Conservation (phyloP, 768 basidiomycete genomes). For the Kwoniella europaea region DNA sequence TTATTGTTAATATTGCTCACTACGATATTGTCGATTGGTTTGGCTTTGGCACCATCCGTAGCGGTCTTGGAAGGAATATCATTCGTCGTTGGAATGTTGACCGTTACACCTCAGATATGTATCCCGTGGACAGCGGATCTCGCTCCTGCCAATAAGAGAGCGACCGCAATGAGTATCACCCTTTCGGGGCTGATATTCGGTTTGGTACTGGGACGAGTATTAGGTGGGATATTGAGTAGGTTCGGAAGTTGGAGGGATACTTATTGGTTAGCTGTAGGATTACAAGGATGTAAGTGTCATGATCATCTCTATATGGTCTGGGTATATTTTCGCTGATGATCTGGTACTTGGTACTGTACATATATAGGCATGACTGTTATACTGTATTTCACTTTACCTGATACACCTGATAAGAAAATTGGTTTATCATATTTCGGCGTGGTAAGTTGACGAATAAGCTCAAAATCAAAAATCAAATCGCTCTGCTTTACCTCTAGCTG, state of each 20-base stretch:
- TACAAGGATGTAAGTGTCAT: conserved; percentile 62
- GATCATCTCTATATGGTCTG: too few species aligned
- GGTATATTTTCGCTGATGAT: neutral
- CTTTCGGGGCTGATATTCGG: conserved; percentile 53
- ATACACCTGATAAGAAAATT: conserved; percentile 73
- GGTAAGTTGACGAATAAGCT: conserved; percentile 27
- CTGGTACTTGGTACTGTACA: neutral
- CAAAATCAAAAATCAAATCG: neutral
- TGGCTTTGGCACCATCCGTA: conserved; percentile 68
- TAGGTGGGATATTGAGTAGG: conserved; percentile 67
- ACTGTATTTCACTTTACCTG: conserved; percentile 73
- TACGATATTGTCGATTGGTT: conserved; percentile 70
- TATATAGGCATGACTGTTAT: conserved; percentile 54
- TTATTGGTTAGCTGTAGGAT: conserved; percentile 76
- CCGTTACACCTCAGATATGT: conserved; percentile 65
- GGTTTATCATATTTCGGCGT: conserved; percentile 69
- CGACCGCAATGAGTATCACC: conserved; percentile 72
- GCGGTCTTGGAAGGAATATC: conserved; percentile 70
- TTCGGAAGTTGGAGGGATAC: conserved; percentile 74
- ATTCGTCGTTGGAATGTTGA: conserved; percentile 72
- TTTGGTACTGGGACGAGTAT: conserved; percentile 48
- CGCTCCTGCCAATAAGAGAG: conserved; percentile 73
- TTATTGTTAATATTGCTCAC: conserved; percentile 66
- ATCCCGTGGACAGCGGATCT: conserved; percentile 82
- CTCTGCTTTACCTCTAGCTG: neutral